These are phyloP conservation scores for Saccharomyces paradoxus DNA, from an alignment of 805 yeast species.

Conservation along the genomic window DNA sequence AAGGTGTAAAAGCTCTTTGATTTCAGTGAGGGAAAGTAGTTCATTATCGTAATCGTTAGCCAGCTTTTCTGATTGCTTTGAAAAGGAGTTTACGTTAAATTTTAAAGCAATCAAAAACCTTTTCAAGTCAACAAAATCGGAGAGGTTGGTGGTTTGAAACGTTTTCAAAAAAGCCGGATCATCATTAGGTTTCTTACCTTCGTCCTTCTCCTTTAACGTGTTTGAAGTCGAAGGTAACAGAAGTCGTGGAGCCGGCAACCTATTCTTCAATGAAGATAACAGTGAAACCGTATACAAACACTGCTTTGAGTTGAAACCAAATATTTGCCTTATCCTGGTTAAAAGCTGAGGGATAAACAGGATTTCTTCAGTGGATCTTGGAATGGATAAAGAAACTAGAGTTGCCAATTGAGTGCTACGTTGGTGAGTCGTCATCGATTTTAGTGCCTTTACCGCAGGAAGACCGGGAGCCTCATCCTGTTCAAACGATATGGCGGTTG, in stretches of 20 bases:
- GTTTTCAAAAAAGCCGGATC: conserved; percentile 9
- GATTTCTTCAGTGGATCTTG: conserved; percentile 72
- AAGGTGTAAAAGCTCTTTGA: conserved; percentile 59
- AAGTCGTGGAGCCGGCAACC: conserved; percentile 33
- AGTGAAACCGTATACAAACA: conserved; percentile 66
- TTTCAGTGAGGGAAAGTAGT: conserved; percentile 14
- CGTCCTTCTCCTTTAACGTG: not conserved
- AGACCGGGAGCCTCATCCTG: conserved; percentile 70
- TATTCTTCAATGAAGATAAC: conserved; percentile 59
- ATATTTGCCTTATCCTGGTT: conserved; percentile 59
- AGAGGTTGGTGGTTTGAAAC: conserved; percentile 16
- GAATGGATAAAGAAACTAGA: conserved; percentile 62
- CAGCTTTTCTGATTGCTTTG: not conserved
- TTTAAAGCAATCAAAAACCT: conserved; percentile 19
- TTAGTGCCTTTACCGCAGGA: conserved; percentile 55
- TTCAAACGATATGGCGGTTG: conserved; percentile 43
- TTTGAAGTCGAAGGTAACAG: conserved; percentile 1
- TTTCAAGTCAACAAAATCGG: conserved; percentile 25
- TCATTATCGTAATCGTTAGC: conserved; percentile 1
- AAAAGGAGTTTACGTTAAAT: conserved; percentile 11
- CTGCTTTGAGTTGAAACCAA: conserved; percentile 64
- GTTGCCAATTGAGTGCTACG: conserved; percentile 43
- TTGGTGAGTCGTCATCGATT: conserved; percentile 47
- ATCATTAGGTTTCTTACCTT: not conserved
- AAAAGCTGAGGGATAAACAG: conserved; percentile 63